These are phyloP conservation scores for Cardamine resedifolia DNA, from an alignment of 345 rosid species.

Conservation along the genomic window DNA sequence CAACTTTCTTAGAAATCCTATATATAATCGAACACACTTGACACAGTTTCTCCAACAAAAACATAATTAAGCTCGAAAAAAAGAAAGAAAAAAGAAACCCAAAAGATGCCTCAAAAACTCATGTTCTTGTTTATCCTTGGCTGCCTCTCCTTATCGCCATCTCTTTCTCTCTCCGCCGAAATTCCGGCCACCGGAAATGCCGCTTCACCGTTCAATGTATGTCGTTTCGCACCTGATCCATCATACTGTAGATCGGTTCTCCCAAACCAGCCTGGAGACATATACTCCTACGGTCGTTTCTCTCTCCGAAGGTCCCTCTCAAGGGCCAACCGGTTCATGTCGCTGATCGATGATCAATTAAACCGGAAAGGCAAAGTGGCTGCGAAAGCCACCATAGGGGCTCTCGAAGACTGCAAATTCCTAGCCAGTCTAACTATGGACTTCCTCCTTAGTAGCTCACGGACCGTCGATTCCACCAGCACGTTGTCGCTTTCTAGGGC, in stretches of 20 bases:
- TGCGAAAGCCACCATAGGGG: conserved; percentile 47
- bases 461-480: conserved; percentile 47
- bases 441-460: conserved; percentile 48
- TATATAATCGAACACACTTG: conserved; percentile 20
- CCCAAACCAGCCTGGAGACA: conserved; percentile 47
- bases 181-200: conserved; percentile 1
- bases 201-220: conserved; percentile 41
- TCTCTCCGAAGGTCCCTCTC: conserved; percentile 59
- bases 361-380: conserved; percentile 41
- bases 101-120: conserved; percentile 33
- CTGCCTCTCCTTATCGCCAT: conserved; percentile 21
- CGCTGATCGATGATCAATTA: conserved; percentile 50
- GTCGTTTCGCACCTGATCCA: conserved; percentile 66
- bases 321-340: conserved; percentile 55
- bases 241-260: conserved; percentile 60
- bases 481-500: conserved; percentile 49
- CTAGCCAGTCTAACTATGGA: conserved; percentile 60
- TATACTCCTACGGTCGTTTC: conserved; percentile 58
- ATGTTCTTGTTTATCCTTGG: conserved; percentile 26
- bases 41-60: conserved; percentile 14
- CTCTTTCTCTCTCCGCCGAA: conserved; percentile 24
- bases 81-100: background rate
- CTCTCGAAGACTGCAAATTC: conserved; percentile 71
- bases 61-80: background rate
- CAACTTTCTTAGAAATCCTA: conserved; percentile 28